Evolutionary conservation across 257 asterid species (phyloP).

Genomic region (Nemophila menziesii): DNA sequence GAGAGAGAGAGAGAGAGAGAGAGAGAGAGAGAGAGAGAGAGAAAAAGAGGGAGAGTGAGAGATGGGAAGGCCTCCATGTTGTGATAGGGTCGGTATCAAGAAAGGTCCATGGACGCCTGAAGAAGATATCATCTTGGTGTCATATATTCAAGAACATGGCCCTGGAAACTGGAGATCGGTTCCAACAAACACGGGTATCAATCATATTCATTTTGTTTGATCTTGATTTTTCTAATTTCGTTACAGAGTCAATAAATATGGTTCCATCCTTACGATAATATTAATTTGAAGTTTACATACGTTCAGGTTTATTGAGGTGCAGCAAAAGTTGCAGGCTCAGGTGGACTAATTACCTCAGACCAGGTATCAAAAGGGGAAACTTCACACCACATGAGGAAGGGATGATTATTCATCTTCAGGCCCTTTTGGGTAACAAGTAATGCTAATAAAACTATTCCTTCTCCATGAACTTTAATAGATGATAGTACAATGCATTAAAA

Average conservation of each 20-base stretch:
- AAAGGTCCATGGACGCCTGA: conserved; percentile 99
- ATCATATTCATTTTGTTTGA: background rate
- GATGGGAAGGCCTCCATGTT: conserved; percentile 92
- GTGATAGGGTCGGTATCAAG: conserved; percentile 82
- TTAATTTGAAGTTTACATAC: background rate
- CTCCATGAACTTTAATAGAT: no score
- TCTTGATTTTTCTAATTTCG: background rate
- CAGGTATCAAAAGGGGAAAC: conserved; percentile 95
- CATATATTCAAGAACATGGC: conserved; percentile 89
- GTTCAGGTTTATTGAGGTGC: conserved; percentile 75
- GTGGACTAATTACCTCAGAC: conserved; percentile 91
- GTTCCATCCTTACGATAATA: no score
- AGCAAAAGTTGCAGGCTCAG: conserved; percentile 96
- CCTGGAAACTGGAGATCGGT: conserved; percentile 93
- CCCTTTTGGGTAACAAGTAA: conserved; percentile 91
- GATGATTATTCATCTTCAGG: conserved; percentile 94
- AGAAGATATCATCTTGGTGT: conserved; percentile 76
- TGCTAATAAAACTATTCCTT: conserved; percentile 1
- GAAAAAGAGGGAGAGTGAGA: conserved; percentile 1
- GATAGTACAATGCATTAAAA: no score
- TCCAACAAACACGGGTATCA: conserved; percentile 68
- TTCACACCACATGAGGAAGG: conserved; percentile 97
- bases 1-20: background rate
- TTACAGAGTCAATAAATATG: background rate
- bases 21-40: background rate